These are phyloP conservation scores for Podochytrium sp. DNA, from an alignment of 192 early-diverging fungal genomes.

Conservation along the genomic window DNA sequence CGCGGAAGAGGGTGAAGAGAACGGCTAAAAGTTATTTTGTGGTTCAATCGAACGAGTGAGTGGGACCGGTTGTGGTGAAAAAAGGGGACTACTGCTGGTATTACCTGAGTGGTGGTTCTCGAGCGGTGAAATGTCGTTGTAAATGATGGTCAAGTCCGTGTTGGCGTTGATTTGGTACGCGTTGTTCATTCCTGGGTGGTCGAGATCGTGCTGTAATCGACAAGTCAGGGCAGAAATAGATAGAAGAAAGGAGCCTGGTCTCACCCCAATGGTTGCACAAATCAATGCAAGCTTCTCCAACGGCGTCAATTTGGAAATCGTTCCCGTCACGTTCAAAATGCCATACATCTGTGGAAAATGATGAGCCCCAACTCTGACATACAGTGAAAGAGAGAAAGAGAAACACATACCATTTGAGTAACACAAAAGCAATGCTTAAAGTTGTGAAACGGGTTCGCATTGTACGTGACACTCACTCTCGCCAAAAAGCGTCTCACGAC, in stretches of 20 bases:
- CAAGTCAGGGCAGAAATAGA: neutral
- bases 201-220: slow-evolving; percentile 31
- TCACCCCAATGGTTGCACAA: slow-evolving; percentile 46
- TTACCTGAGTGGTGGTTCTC: slow-evolving; percentile 56
- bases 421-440: slow-evolving; percentile 57
- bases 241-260: neutral
- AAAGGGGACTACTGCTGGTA: neutral
- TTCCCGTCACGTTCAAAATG: slow-evolving; percentile 41
- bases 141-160: slow-evolving; percentile 55
- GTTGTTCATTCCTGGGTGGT: slow-evolving; percentile 54
- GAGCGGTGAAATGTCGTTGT: slow-evolving; percentile 53
- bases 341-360: slow-evolving; percentile 46
- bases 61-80: too few relatives aligned
- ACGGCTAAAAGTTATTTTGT: slow-evolving; percentile 32
- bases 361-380: neutral
- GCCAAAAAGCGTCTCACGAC: slow-evolving; percentile 37
- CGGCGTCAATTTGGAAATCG: slow-evolving; percentile 38
- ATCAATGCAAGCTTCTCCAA: slow-evolving; percentile 43
- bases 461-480: slow-evolving; percentile 32
- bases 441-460: slow-evolving; percentile 53
- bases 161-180: slow-evolving; percentile 57
- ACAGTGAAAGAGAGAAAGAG: neutral
- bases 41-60: too few relatives aligned
- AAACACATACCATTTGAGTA: slow-evolving; percentile 45
- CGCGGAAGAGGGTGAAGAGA: slow-evolving; percentile 43